Evolutionary conservation across 2,329 filamentous ascomycete genomes (phyloP).

Genomic region (Ascochyta rabiei): DNA sequence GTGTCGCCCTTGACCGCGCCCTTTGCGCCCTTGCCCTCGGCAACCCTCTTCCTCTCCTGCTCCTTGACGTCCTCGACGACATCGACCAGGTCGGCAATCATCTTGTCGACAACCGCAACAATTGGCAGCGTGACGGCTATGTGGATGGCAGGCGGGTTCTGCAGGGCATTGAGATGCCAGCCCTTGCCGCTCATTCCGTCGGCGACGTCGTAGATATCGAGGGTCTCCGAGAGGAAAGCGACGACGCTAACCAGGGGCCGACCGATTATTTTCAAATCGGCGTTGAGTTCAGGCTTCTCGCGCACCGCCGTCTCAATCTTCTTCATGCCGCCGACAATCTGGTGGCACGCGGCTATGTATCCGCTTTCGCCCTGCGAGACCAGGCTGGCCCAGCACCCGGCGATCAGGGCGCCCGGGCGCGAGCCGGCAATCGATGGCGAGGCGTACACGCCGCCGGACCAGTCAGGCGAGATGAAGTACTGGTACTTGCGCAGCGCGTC

Average conservation of each 20-base stretch:
- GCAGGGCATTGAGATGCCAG: constrained; percentile 95
- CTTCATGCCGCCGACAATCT: constrained; percentile 87
- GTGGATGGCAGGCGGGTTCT: constrained; percentile 90
- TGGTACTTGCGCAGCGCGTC: constrained; percentile 81
- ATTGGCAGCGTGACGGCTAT: constrained; percentile 91
- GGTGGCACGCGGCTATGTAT: constrained; percentile 83
- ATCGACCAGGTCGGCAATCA: constrained; percentile 71
- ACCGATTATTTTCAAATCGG: constrained; percentile 81
- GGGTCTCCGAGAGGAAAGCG: constrained; percentile 80
- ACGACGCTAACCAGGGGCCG: constrained; percentile 88
- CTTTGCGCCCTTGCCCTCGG: constrained; percentile 68
- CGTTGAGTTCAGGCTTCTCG: constrained; percentile 68
- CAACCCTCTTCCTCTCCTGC: constrained; percentile 74
- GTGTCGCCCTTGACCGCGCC: constrained; percentile 73
- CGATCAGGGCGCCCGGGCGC: constrained; percentile 90
- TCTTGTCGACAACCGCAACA: constrained; percentile 76
- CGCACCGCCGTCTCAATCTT: constrained; percentile 77
- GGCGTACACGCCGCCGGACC: constrained; percentile 95
- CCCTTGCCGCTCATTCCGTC: constrained; percentile 83
- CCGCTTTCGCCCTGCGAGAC: constrained; percentile 87
- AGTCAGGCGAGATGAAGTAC: constrained; percentile 95
- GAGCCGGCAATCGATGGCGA: constrained; percentile 91
- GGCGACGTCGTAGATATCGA: constrained; percentile 93
- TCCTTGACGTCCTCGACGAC: constrained; percentile 75
- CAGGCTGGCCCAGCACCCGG: constrained; percentile 91